A percentile compares a stretch with the other conserved stretches of the same genome.
Evolutionary conservation across 805 yeast genomes (phyloP).

Genomic region (Ogataea henricii): DNA sequence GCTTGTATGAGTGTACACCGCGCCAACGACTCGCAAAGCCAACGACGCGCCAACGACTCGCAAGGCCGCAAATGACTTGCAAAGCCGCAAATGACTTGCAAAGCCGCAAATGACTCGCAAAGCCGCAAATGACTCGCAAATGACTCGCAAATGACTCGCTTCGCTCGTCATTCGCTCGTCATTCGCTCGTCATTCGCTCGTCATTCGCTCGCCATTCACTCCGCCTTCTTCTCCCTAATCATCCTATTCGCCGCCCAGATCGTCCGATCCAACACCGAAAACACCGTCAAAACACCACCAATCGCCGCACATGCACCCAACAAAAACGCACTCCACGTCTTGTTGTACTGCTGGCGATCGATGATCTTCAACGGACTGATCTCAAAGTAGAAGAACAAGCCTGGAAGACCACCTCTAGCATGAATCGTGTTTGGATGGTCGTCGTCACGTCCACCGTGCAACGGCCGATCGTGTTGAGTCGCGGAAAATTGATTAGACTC

Average conservation of each 20-base stretch:
- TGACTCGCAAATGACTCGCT: too few relatives aligned
- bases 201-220: slow-evolving; percentile 12
- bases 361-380: slow-evolving; percentile 91
- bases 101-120: too few relatives aligned
- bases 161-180: too few relatives aligned
- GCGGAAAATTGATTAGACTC: slow-evolving; percentile 92
- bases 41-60: too few relatives aligned
- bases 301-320: slow-evolving; percentile 83
- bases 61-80: too few relatives aligned
- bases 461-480: slow-evolving; percentile 84
- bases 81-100: too few relatives aligned
- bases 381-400: slow-evolving; percentile 83
- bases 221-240: slow-evolving; percentile 64
- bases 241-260: slow-evolving; percentile 88
- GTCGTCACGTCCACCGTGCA: slow-evolving; percentile 82
- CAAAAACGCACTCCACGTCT: slow-evolving; percentile 80
- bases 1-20: too few relatives aligned
- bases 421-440: slow-evolving; percentile 89
- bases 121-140: too few relatives aligned
- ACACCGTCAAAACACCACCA: slow-evolving; percentile 93
- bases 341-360: slow-evolving; percentile 71
- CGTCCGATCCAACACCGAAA: slow-evolving; percentile 83
- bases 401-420: slow-evolving; percentile 87
- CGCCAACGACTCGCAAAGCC: too few relatives aligned
- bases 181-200: background rate